Percentiles rank a stretch among this genome's conserved stretches.
phyloP scores from a whole-genome alignment of 164 flowering plant species.

The Aristolochia californica region DNA sequence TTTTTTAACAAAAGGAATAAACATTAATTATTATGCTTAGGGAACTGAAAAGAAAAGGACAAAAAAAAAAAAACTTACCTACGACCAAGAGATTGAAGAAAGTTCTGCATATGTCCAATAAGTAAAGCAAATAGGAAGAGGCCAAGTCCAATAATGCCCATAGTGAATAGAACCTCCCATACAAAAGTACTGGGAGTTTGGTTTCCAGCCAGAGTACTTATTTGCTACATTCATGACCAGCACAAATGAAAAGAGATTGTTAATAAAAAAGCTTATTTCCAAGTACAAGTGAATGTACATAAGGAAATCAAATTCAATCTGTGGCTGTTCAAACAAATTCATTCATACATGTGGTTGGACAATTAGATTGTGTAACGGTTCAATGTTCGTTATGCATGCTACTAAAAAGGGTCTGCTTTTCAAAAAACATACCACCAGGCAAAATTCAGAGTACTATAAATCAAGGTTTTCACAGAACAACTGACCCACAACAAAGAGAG shows the following conservation, averaged over 20 bases:
- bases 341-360: too few species aligned
- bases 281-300: too few species aligned
- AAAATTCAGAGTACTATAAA: too few species aligned
- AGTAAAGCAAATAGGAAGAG: conserved; percentile 82
- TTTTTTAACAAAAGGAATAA: too few species aligned
- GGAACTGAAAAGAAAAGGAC: not conserved
- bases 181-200: conserved; percentile 66
- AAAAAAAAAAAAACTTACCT: too few species aligned
- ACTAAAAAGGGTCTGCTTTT: too few species aligned
- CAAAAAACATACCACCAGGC: too few species aligned
- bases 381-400: too few species aligned
- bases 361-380: too few species aligned
- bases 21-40: not conserved
- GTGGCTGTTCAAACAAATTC: too few species aligned
- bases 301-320: too few species aligned
- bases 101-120: conserved; percentile 93
- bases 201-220: conserved; percentile 87
- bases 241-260: not conserved
- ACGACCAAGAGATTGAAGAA: conserved; percentile 75
- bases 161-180: conserved; percentile 87
- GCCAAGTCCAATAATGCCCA: conserved; percentile 78
- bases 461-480: too few species aligned
- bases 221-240: conserved; percentile 39
- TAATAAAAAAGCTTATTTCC: not conserved
- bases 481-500: not conserved